Conservation (phyloP, 2,329 filamentous ascomycete species). For the Nigrospora sphaerica region DNA sequence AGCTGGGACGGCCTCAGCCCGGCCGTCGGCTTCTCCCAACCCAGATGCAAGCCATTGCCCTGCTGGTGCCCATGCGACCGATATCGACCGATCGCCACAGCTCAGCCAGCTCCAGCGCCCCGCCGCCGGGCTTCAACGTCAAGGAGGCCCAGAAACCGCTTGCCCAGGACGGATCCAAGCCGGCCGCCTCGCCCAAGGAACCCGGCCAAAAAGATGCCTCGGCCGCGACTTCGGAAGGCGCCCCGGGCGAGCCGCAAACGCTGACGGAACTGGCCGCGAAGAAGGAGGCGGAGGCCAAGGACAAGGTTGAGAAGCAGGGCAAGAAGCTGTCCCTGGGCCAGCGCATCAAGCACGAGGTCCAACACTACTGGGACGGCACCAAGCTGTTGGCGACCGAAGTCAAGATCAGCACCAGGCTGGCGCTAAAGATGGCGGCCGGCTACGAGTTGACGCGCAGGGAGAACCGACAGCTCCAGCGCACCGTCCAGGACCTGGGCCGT, state of each 20-base stretch:
- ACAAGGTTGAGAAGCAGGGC: conserved; percentile 64
- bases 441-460: conserved; percentile 95
- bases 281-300: conserved; percentile 55
- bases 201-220: conserved; percentile 16
- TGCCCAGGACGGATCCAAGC: conserved; percentile 40
- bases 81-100: conserved; percentile 55
- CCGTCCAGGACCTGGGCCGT: conserved; percentile 86
- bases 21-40: conserved; percentile 33
- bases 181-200: conserved; percentile 17
- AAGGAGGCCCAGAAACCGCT: conserved; percentile 83
- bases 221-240: not conserved
- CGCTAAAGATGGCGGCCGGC: conserved; percentile 93
- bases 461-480: conserved; percentile 84
- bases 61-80: conserved; percentile 49
- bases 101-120: conserved; percentile 45
- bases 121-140: conserved; percentile 86
- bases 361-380: conserved; percentile 98
- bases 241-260: conserved; percentile 31
- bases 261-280: conserved; percentile 56
- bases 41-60: conserved; percentile 43
- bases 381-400: conserved; percentile 91
- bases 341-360: conserved; percentile 88
- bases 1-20: conserved; percentile 34
- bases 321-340: conserved; percentile 86
- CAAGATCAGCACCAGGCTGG: conserved; percentile 83